These are phyloP conservation scores for Plenodomus tracheiphilus DNA, from an alignment of 2,329 filamentous ascomycete genomes.

Conservation along the genomic window DNA sequence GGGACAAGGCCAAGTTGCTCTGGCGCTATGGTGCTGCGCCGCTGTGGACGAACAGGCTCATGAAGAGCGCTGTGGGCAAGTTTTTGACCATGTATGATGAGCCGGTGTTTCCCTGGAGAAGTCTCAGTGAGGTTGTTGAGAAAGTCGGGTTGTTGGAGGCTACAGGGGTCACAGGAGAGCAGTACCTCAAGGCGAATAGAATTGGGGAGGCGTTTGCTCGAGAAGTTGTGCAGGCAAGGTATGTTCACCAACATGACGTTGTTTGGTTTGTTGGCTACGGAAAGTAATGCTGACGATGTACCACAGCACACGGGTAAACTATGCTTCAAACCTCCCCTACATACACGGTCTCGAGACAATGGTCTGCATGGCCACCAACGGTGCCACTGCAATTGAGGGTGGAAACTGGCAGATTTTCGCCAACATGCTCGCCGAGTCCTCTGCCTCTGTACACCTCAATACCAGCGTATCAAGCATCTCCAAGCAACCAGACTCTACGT, in stretches of 20 bases:
- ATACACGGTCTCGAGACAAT: slow-evolving; percentile 91
- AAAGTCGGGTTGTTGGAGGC: slow-evolving; percentile 68
- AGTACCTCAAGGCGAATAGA: slow-evolving; percentile 70
- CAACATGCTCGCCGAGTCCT: slow-evolving; percentile 71
- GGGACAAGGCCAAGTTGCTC: slow-evolving; percentile 76
- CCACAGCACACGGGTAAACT: slow-evolving; percentile 82
- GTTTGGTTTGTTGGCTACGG: background rate
- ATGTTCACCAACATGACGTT: background rate
- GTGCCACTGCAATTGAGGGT: slow-evolving; percentile 75
- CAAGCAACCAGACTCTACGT: slow-evolving; percentile 39
- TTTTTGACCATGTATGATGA: slow-evolving; percentile 81
- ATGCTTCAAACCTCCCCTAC: slow-evolving; percentile 81
- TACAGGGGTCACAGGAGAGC: slow-evolving; percentile 72
- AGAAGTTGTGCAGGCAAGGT: slow-evolving; percentile 79
- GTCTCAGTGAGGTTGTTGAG: slow-evolving; percentile 68
- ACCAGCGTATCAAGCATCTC: slow-evolving; percentile 67
- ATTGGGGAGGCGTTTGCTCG: slow-evolving; percentile 69
- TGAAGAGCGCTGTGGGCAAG: slow-evolving; percentile 69
- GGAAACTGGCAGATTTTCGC: slow-evolving; percentile 96
- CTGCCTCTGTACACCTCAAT: slow-evolving; percentile 65
- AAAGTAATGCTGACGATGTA: slow-evolving; percentile 5
- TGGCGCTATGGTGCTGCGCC: slow-evolving; percentile 87
- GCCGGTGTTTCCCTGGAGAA: slow-evolving; percentile 82
- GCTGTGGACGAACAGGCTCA: slow-evolving; percentile 70
- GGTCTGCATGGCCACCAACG: slow-evolving; percentile 88